Conservation (phyloP, 75 land plant genomes). For the Larix kaempferi region DNA sequence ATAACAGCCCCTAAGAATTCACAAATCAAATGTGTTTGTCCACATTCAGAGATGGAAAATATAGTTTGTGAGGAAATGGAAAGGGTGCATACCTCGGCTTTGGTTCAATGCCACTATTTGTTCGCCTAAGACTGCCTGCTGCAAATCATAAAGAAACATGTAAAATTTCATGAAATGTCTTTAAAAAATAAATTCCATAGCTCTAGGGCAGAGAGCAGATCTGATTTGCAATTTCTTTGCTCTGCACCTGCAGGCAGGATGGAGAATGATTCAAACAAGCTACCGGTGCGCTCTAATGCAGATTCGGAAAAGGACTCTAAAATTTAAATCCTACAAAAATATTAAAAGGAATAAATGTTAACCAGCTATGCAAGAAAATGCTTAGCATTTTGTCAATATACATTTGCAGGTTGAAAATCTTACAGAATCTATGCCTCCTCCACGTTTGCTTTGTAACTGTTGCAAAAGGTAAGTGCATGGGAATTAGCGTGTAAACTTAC, state of each 20-base stretch:
- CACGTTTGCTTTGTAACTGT: conserved; percentile 78
- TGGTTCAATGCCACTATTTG: conserved; percentile 44
- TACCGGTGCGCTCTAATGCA: conserved; percentile 44
- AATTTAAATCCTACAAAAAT: conserved; percentile 9
- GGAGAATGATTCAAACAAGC: conserved; percentile 56
- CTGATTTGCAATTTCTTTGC: conserved; percentile 7
- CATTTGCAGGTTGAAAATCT: too few species aligned
- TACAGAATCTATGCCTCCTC: conserved; percentile 16
- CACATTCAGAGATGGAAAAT: neutral
- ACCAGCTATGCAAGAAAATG: neutral
- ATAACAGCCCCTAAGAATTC: too few species aligned
- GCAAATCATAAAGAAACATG: neutral
- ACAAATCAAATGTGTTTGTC: neutral
- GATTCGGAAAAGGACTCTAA: conserved; percentile 53
- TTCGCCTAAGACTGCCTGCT: conserved; percentile 47
- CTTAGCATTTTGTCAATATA: neutral
- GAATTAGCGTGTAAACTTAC: too few species aligned
- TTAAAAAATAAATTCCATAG: neutral
- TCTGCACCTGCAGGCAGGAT: conserved; percentile 33
- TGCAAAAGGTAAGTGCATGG: too few species aligned
- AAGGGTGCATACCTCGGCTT: conserved; percentile 25
- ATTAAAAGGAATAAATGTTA: neutral
- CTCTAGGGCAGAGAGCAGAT: neutral
- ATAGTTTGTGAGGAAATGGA: neutral
- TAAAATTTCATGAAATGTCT: too few species aligned